Evolutionary conservation across 345 rosid genomes (phyloP).

Genomic region (Gossypium longicalyx): DNA sequence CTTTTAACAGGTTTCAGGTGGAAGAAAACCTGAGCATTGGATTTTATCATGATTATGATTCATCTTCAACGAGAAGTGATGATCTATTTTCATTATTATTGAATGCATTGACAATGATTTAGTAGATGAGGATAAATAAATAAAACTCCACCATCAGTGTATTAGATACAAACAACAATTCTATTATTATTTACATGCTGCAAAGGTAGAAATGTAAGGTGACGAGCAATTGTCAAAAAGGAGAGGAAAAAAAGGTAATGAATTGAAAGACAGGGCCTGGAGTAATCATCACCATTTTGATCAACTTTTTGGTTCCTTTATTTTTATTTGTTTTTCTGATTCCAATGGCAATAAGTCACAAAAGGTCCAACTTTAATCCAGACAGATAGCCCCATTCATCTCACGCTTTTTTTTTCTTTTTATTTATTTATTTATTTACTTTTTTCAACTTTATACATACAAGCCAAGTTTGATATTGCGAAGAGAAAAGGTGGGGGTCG

Average conservation of each 20-base stretch:
- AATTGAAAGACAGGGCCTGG: slow-evolving; percentile 4
- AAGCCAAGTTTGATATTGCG: slow-evolving; percentile 15
- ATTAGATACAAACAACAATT: too few relatives aligned
- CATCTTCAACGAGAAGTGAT: background rate
- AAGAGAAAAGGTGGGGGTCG: background rate
- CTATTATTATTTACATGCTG: background rate
- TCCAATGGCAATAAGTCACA: slow-evolving; percentile 19
- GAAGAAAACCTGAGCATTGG: background rate
- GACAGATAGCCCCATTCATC: slow-evolving; percentile 12
- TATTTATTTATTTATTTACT: background rate
- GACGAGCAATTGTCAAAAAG: slow-evolving; percentile 20
- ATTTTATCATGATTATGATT: background rate
- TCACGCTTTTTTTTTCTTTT: background rate
- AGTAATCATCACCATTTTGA: slow-evolving; percentile 33
- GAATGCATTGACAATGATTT: too few relatives aligned
- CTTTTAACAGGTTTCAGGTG: slow-evolving; percentile 12
- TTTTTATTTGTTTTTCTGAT: slow-evolving; percentile 19
- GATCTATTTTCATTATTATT: background rate
- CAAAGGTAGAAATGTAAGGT: slow-evolving; percentile 15
- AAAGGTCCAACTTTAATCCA: slow-evolving; percentile 24
- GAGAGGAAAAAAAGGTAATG: slow-evolving; percentile 1
- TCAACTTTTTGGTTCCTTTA: slow-evolving; percentile 15
- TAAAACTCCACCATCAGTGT: too few relatives aligned
- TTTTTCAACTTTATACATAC: background rate
- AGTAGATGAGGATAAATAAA: too few relatives aligned